Evolutionary conservation across 768 basidiomycete species (phyloP), one percentile per base, ranked within the genome.

Genomic region (Serpula lacrymans): DNA sequence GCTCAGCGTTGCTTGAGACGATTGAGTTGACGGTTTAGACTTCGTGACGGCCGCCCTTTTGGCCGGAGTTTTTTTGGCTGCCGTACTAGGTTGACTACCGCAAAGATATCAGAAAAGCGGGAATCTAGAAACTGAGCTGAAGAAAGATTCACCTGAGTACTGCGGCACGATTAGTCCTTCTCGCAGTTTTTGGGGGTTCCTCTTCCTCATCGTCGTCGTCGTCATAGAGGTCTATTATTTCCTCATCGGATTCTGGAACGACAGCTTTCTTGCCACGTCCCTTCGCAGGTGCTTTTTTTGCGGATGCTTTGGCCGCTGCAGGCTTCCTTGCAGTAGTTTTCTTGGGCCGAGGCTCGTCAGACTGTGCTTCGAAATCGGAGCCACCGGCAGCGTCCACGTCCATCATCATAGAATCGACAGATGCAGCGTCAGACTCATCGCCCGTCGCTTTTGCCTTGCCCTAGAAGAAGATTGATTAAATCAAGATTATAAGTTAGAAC

Each of bases 391-490:
- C 64, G 46, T 85, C 84, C 33, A 88, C 59, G 34, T 91, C 84
- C 77, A 86, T 82, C 66, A 72, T 65, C 84, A 88, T 88, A 3
- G 84, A 88, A 54, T 89, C 88, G 11, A 60, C 57, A 0, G 71
- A 75, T 17, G 54, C 65, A 11, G 49, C 70, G 24, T 82, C 84
- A 2, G 75, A 82, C 3, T 73, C 73, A 17, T 72, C 72, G 2
- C 52, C 70, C 7, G 67, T 69, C 8, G 64, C 71, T 53, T 72
- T 77, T 18, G 67, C 71, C 60, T 82, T 84, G 7, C 64, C 77
- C 69, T 82, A 37, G 33, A 21, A 23, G 24, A 20, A 24, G n/a
- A 21, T 10, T 20, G 25, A 21, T 12, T 17, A 11, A 27, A 24
- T 27, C 21, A 16, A 36, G 3, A 29, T 3, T 11, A 22, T 21